These are phyloP conservation scores for Ophiostoma pallidulum DNA, from an alignment of 2,329 filamentous ascomycete species.

Conservation along the genomic window DNA sequence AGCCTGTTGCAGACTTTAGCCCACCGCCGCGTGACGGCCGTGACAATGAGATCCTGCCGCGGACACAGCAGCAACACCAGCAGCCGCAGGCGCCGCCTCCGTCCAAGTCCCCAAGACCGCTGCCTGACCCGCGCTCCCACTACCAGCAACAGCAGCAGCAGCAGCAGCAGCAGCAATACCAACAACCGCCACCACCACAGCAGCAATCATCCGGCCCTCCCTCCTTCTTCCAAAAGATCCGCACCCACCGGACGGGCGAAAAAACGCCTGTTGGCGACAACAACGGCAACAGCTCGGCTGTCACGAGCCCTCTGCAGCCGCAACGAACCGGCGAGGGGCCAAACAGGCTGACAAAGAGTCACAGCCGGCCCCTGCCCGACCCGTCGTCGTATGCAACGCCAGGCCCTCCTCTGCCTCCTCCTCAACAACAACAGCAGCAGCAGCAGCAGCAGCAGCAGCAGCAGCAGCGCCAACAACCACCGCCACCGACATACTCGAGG, in stretches of 20 bases:
- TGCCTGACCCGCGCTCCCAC: constrained; percentile 28
- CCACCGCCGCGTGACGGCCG: neutral
- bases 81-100: constrained; percentile 19
- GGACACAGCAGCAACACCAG: constrained; percentile 1
- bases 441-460: constrained; percentile 12
- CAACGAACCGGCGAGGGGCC: constrained; percentile 20
- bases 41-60: constrained; percentile 11
- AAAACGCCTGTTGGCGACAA: constrained; percentile 14
- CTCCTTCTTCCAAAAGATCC: constrained; percentile 19
- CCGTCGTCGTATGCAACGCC: constrained; percentile 28
- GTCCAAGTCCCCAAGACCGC: constrained; percentile 27
- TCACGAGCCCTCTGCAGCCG: constrained; percentile 6
- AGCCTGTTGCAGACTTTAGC: neutral
- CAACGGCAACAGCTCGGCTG: neutral
- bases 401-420: constrained; percentile 11
- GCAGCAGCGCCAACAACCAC: constrained; percentile 8
- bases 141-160: constrained; percentile 5
- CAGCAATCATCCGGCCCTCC: neutral
- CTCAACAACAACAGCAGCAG: constrained; percentile 27
- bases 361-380: constrained; percentile 44
- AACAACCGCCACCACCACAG: constrained; percentile 3
- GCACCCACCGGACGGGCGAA: constrained; percentile 25
- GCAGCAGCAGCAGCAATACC: constrained; percentile 1
- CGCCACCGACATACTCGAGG: constrained; percentile 37
- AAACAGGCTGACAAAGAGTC: constrained; percentile 25